Percentiles rank a stretch among this genome's conserved stretches.
Evolutionary conservation across 768 basidiomycete species (phyloP).

Genomic region (Amanita rimosa): DNA sequence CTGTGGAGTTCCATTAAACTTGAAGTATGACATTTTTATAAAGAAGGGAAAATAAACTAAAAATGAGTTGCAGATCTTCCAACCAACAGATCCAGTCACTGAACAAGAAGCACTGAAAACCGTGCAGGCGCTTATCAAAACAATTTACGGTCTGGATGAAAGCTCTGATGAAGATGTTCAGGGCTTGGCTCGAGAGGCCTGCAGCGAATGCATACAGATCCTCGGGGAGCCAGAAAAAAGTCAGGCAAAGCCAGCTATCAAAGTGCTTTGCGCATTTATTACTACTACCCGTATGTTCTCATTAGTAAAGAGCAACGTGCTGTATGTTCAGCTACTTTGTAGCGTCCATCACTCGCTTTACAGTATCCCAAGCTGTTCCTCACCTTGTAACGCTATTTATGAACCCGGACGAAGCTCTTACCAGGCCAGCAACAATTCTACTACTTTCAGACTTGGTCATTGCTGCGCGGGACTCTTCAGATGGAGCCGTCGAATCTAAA

Average conservation of each 20-base stretch:
- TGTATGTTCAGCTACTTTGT: not conserved
- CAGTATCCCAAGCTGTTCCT: conserved; percentile 56
- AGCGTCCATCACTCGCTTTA: conserved; percentile 65
- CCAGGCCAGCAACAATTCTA: conserved; percentile 53
- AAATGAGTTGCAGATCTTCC: conserved; percentile 59
- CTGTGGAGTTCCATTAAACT: conserved; percentile 90
- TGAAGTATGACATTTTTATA: conserved; percentile 43
- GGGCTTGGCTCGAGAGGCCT: conserved; percentile 63
- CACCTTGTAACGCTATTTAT: conserved; percentile 72
- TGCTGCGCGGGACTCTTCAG: conserved; percentile 35
- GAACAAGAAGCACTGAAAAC: conserved; percentile 67
- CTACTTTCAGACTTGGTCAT: conserved; percentile 57
- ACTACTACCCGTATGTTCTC: conserved; percentile 52
- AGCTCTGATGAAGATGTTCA: conserved; percentile 28
- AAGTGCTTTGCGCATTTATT: conserved; percentile 69
- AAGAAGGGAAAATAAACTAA: not conserved
- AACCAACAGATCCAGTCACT: conserved; percentile 72
- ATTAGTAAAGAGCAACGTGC: not conserved
- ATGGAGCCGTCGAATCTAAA: conserved; percentile 10
- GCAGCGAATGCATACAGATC: conserved; percentile 69
- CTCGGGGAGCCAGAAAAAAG: conserved; percentile 89
- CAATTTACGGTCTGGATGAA: conserved; percentile 48
- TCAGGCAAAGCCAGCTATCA: conserved; percentile 81
- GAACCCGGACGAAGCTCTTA: conserved; percentile 55
- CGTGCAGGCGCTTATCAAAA: conserved; percentile 59